Evolutionary conservation across 2,329 filamentous ascomycete species (phyloP).

Genomic region (Penicillium sp.): DNA sequence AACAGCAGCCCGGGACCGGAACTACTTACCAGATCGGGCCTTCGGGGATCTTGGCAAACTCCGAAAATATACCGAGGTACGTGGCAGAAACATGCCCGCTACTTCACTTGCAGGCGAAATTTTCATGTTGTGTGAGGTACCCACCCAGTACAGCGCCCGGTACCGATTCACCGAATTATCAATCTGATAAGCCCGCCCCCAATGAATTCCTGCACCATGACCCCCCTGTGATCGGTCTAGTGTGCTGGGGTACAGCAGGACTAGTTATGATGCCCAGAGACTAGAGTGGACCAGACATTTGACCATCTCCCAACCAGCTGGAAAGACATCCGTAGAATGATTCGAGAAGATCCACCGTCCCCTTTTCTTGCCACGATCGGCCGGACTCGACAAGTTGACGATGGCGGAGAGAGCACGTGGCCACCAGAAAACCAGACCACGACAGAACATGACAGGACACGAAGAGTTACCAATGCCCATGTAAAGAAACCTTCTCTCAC

Average conservation of each 20-base stretch:
- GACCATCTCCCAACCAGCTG: not conserved
- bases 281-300: not conserved
- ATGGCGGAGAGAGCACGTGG: not conserved
- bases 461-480: not conserved
- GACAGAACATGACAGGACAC: not conserved
- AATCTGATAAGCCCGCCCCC: conserved; percentile 9
- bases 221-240: conserved; percentile 14
- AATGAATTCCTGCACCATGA: no score
- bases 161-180: conserved; percentile 4
- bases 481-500: not conserved
- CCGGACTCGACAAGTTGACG: not conserved
- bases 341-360: not conserved
- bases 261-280: not conserved
- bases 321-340: not conserved
- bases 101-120: not conserved
- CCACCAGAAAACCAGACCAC: not conserved
- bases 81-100: not conserved
- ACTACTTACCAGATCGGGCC: conserved; percentile 3
- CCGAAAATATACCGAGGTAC: conserved; percentile 2
- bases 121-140: not conserved
- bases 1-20: conserved; percentile 8
- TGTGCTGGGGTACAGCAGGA: conserved; percentile 4
- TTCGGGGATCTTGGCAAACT: not conserved
- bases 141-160: conserved; percentile 5
- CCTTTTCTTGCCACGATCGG: not conserved